A percentile compares a stretch with the other conserved stretches of the same genome.
Evolutionary conservation across 306 rosid genomes (phyloP).

Genomic region (Luffa acutangula): DNA sequence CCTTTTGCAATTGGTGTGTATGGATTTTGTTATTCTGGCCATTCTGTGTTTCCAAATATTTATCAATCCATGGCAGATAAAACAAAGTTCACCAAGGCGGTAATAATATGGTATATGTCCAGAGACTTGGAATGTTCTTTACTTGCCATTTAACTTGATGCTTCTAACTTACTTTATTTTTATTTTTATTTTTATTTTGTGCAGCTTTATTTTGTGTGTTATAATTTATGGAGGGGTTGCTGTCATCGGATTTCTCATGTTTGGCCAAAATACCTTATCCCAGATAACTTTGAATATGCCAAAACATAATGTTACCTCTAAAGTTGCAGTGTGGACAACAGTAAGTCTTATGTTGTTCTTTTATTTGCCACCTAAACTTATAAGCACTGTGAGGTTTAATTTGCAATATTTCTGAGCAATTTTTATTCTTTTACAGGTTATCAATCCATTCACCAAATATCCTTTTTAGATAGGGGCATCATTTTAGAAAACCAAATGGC

Average conservation of each 20-base stretch:
- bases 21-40: slow-evolving; percentile 77
- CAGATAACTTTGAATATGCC: slow-evolving; percentile 77
- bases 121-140: neutral
- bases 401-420: slow-evolving; percentile 18
- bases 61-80: slow-evolving; percentile 78
- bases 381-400: neutral
- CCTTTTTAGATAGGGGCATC: slow-evolving; percentile 27
- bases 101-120: slow-evolving; percentile 25
- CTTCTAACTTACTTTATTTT: neutral
- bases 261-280: slow-evolving; percentile 50
- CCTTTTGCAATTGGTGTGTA: slow-evolving; percentile 69
- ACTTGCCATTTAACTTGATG: slow-evolving; percentile 6
- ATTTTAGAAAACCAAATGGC: slow-evolving; percentile 2
- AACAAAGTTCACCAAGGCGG: slow-evolving; percentile 41
- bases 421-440: slow-evolving; percentile 36
- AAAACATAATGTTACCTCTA: slow-evolving; percentile 33
- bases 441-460: slow-evolving; percentile 77
- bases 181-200: slow-evolving; percentile 14
- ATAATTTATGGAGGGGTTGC: slow-evolving; percentile 53
- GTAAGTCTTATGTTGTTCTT: slow-evolving; percentile 32
- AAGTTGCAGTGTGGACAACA: slow-evolving; percentile 61
- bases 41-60: slow-evolving; percentile 71
- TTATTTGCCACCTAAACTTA: neutral
- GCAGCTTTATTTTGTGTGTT: slow-evolving; percentile 52
- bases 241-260: slow-evolving; percentile 60